Base-by-base conservation (phyloP, 1,284 basidiomycete genomes). In the Naganishia liquefaciens region DNA sequence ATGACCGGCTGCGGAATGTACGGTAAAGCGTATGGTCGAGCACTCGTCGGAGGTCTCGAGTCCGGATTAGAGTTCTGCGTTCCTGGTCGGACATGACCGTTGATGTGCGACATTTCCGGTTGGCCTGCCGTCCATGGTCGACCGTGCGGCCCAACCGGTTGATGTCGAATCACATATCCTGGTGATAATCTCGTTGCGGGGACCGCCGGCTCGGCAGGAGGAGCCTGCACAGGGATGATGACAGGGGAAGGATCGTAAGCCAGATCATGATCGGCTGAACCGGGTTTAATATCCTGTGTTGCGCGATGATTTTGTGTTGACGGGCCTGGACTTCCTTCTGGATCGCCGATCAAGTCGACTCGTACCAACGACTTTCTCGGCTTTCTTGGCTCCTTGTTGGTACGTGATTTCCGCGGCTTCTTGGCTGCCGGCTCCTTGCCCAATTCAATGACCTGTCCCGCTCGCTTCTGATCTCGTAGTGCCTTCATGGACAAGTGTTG, bases 401-500 rank as follows among this genome's bases (percentile, higher is more conserved):
- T 21, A 5, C 46, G 19, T 23, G 27, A 25, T 39, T 49, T 50
- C 21, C 28, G 46, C 11, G 30, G 21, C 57, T 60, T 60, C 27
- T 60, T 60, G 19, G 15, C 42, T 11, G 75, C 74, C 6, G 30
- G 30, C 51, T 76, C 75, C 68, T 79, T 78, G 33, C 75, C 76
- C 19, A 79, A 75, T 60, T 79, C 76, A n/a, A 79, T 76, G 10
- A 80, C 71, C 55, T 79, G 77, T 3, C 77, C 77, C 27, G 77
- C 71, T 58, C 74, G 72, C 30, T 76, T 71, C 54, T 78, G 77
- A 21, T 79, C 79, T 27, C 71, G 72, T 49, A 80, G 79, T 27
- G 82, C 81, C 10, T 75, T 71, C 40, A 74, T 74, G 7, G 76
- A 77, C 9, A 96, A 90, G 55, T 84, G 86, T 33, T 91, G 88